Evolutionary conservation across 805 yeast species (phyloP), one percentile per base, ranked within the genome.

Genomic region (Kodamaea kakaduensis): DNA sequence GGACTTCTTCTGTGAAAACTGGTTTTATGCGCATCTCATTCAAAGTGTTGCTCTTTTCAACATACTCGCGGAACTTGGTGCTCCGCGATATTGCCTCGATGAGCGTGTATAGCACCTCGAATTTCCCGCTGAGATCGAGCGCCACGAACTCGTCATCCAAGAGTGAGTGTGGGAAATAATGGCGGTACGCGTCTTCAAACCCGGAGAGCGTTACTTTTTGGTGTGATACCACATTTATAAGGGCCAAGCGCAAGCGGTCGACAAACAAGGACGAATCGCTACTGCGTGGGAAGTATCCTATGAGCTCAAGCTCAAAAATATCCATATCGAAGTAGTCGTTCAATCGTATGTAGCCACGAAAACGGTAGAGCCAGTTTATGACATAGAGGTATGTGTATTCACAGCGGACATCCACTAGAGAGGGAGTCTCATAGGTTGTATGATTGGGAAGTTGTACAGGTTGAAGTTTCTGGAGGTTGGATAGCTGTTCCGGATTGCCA

Each of bases 291-390:
- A 44, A 40, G 34, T 17, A 47, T 38, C 56, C 47, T 25, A 77
- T 58, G 9, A 80, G 56, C 45, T 80, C 87, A 46, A 78, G 78
- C 47, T 80, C 87, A 41, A 79, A 69, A 13, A 71, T 58, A 39
- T 77, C 81, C 6, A 71, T 69, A 46, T 78, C 81, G 44, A 79
- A 75, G 9, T 64, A 63, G 36, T 78, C 84, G 5, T 64, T 59
- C 36, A 80, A 52, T 44, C 66, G 73, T 22, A 78, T 52, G 32
- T 67, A 64, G 16, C 76, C 77, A 36, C 78, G 69, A 51, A 73
- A 69, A 31, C 68, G 60, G 42, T 67, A 68, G 17, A 78, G 51
- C 85, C 85, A 79, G 52, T 78, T 76, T 9, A 75, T 32, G n/a
- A 54, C 58, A 28, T 47, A 54, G 26, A 54, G 31, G 37, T 54